Evolutionary conservation across 768 basidiomycete species (phyloP), one percentile per base, ranked within the genome.

Genomic region (Kondoa malvinella): DNA sequence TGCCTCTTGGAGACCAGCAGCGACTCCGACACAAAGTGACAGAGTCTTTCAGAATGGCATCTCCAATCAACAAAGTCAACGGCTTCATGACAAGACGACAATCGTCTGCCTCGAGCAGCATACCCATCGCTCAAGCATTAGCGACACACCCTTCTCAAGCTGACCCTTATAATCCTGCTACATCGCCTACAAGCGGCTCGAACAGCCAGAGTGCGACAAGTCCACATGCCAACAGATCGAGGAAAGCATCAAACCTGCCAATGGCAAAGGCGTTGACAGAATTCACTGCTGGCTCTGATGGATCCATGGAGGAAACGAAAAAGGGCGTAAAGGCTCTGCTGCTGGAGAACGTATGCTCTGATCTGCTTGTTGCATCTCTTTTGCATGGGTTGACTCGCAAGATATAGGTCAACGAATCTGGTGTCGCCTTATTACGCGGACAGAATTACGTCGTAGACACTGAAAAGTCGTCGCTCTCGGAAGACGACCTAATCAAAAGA

Each of bases 401-500:
- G n/a, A 59, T 25, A 21, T 56, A 67, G 66, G 59, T 75, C 68
- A 75, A 72, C 71, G 56, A 69, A 29, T 62, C 66, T 1, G 95
- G 94, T 14, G 89, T 95, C 65, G 79, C 80, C 26, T 81, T 85
- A 57, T 87, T 99, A 80, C 81, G 82, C 70, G 80, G 82, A 0
- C 85, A 90, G 73, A 92, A 94, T 25, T 97, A 87, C 81, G 83
- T 85, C 78, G 92, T 99, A 65, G 92, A 97, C 50, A 63, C 69
- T 8, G 75, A 68, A 73, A 81, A 85, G 71, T 87, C 86, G 74
- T 86, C 92, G 67, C 83, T 91, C 80, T 83, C 83, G n/a, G 95
- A 97, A 80, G 87, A 88, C 64, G 92, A 97, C 80, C 88, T 99
- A 68, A 78, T 97, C 21, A 81, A 85, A 63, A 77, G 76, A 65